Evolutionary conservation across 257 asterid genomes (phyloP).

Genomic region (Leptodermis oblonga): DNA sequence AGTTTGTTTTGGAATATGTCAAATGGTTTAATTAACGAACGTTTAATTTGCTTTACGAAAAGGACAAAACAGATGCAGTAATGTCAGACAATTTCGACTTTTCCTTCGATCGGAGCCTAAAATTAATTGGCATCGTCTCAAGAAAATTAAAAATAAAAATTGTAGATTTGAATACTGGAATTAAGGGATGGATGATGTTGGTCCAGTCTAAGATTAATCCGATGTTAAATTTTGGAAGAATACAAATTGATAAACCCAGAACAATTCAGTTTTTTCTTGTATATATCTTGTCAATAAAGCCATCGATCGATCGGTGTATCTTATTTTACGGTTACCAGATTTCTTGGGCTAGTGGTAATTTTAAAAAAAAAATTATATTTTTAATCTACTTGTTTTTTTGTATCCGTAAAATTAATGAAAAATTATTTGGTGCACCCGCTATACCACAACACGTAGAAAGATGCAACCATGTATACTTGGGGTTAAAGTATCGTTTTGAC

Average conservation of each 20-base stretch:
- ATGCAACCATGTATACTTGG: too few species aligned
- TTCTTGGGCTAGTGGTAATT: not conserved
- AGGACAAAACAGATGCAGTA: constrained; percentile 2
- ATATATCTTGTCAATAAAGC: not conserved
- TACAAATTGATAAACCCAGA: not conserved
- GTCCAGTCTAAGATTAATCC: not conserved
- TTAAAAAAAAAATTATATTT: too few species aligned
- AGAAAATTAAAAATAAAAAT: not conserved
- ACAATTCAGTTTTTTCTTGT: too few species aligned
- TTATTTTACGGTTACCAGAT: not conserved
- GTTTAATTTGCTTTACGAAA: not conserved
- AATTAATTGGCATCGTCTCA: not conserved
- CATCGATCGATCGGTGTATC: not conserved
- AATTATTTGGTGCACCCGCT: too few species aligned
- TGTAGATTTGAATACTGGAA: too few species aligned
- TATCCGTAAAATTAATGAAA: too few species aligned
- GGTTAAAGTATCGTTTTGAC: too few species aligned
- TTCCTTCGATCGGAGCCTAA: not conserved
- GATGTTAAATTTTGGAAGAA: not conserved
- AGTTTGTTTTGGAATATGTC: not conserved
- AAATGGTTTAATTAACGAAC: not conserved
- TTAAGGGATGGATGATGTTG: not conserved
- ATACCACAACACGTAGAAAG: too few species aligned
- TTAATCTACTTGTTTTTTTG: too few species aligned
- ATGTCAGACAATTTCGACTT: constrained; percentile 12